Conservation (phyloP, 2,329 filamentous ascomycete genomes). For the Talaromyces rugulosus region DNA sequence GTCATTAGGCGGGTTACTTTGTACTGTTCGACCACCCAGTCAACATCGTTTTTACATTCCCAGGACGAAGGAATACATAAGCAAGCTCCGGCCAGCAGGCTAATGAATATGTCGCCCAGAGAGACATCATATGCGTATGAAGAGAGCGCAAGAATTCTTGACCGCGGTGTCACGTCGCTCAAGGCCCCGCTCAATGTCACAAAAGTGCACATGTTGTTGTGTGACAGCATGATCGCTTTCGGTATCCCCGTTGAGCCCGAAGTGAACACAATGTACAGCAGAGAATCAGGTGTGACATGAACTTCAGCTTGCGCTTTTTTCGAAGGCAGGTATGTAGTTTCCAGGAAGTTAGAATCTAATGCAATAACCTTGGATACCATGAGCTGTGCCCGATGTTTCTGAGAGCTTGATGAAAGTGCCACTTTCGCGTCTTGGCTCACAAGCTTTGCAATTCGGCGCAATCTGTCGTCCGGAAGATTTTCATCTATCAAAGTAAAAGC, state of each 20-base stretch:
- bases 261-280: slow-evolving; percentile 61
- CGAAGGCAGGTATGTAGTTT: too few species aligned
- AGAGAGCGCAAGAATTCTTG: slow-evolving; percentile 57
- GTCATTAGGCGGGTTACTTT: neutral
- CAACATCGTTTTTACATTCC: slow-evolving; percentile 3
- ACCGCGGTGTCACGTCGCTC: slow-evolving; percentile 47
- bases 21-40: neutral
- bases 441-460: too few species aligned
- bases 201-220: slow-evolving; percentile 54
- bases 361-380: neutral
- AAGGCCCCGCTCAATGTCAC: slow-evolving; percentile 48
- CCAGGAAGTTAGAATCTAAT: neutral
- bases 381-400: neutral
- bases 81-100: slow-evolving; percentile 56
- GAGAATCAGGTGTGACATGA: too few species aligned
- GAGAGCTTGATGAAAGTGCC: neutral
- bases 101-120: slow-evolving; percentile 52
- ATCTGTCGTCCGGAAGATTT: neutral
- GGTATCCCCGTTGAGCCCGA: slow-evolving; percentile 49
- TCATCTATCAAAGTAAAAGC: slow-evolving; percentile 15
- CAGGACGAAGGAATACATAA: slow-evolving; percentile 45
- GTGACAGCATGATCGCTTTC: slow-evolving; percentile 59
- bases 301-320: too few species aligned
- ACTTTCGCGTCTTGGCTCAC: neutral
- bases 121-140: slow-evolving; percentile 53